Percentiles rank a stretch among this genome's conserved stretches.
phyloP scores from a whole-genome alignment of 768 basidiomycete species.

The Tulasnella calospora region DNA sequence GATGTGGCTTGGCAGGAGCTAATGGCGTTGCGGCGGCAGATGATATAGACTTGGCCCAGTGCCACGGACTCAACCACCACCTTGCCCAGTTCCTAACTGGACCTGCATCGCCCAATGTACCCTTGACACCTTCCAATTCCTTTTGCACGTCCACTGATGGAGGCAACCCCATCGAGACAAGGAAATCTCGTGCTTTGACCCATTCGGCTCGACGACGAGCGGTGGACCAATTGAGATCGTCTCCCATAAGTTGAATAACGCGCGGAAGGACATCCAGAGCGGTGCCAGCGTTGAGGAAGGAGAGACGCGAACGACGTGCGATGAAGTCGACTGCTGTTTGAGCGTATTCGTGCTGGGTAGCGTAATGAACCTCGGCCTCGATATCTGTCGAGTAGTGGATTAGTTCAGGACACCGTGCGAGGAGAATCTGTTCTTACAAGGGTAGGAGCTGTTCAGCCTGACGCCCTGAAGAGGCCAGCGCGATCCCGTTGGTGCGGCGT shows the following conservation, averaged over 20 bases:
- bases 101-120: conserved; percentile 25
- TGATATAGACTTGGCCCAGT: conserved; percentile 1
- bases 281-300: conserved; percentile 86
- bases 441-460: conserved; percentile 63
- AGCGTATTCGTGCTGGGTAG: conserved; percentile 85
- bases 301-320: conserved; percentile 85
- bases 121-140: conserved; percentile 33
- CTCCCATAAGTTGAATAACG: conserved; percentile 87
- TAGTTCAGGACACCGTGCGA: not conserved
- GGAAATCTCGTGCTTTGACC: conserved; percentile 58
- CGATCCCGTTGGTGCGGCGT: conserved; percentile 69
- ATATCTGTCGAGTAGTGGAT: conserved; percentile 50
- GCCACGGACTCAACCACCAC: conserved; percentile 19
- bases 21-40: conserved; percentile 19
- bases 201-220: conserved; percentile 56
- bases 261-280: conserved; percentile 78
- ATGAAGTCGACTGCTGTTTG: conserved; percentile 89
- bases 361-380: conserved; percentile 90
- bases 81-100: conserved; percentile 22
- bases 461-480: conserved; percentile 85
- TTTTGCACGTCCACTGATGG: conserved; percentile 28
- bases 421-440: conserved; percentile 49
- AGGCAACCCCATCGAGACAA: conserved; percentile 80
- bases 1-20: conserved; percentile 34
- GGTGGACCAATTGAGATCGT: conserved; percentile 73